Base-by-base conservation (phyloP, 75 land plant genomes). In the Ceratopteris richardii region DNA sequence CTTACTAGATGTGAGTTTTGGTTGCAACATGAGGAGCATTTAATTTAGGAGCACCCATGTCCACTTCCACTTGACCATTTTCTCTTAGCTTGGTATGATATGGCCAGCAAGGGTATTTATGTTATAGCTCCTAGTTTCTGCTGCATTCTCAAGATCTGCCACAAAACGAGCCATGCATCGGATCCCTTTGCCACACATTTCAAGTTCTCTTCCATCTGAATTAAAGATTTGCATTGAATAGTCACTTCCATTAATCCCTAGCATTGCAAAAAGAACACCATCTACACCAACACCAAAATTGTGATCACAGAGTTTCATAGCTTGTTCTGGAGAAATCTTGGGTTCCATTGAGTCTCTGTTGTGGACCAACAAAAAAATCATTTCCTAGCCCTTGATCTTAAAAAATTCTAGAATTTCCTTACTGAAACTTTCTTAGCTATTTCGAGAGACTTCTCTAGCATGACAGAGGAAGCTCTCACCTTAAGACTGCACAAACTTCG, bases 141-240 rank as follows among this genome's bases (percentile, higher is more conserved):
- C 47, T 43, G 78, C 51, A 44, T 73, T 81, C 57, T 92, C 97
- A 63, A 92, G 82, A 43, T 84, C 82, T 23, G 94, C 94, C 27
- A 92, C 77, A 66, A 75, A 92, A 51, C 83, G 74, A 58, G 97
- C 97, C 76, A 92, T 82, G 80, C 97, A 92, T 47, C 97, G 78
- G 28, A 92, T 82, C 55, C 97, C 97, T 82, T 92, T 92, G 29
- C 97, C 97, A 72, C 97, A 92, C 97, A 92, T 92, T 90, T 93
- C 96, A 0, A 90, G 98, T 62, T 89, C 98, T 58, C 96, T 93
- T 25, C 98, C 98, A 70, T 93, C 98, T 10, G 98, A 89, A 58
- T 93, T 93, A 68, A 82, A 93, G 10, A 93, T 93, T 46, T 90
- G 72, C 98, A 93, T 93, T 37, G 86, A 62, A 67, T 89, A 93